A percentile compares a stretch with the other conserved stretches of the same genome.
These are phyloP conservation scores for Amanita fuliginea DNA, from an alignment of 768 basidiomycete genomes.

Conservation along the genomic window DNA sequence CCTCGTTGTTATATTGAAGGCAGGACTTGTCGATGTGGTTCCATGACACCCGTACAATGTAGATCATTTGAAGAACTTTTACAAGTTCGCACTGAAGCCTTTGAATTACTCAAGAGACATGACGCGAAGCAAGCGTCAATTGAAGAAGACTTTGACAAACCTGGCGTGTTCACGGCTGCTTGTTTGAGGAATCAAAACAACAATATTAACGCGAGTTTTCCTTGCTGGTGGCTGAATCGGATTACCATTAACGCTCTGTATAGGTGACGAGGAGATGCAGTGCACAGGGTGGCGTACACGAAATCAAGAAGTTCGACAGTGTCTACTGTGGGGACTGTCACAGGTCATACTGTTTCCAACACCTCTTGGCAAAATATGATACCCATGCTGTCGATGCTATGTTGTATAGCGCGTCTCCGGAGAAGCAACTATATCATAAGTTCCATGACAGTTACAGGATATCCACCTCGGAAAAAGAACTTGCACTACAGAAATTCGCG, in stretches of 20 bases:
- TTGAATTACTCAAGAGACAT: constrained; percentile 6
- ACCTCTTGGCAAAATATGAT: background rate
- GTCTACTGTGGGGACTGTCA: background rate
- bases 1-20: constrained; percentile 70
- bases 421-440: background rate
- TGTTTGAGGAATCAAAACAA: background rate
- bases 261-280: background rate
- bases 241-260: background rate
- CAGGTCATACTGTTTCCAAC: constrained; percentile 1
- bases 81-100: constrained; percentile 8
- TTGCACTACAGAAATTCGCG: background rate
- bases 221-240: background rate
- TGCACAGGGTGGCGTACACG: background rate
- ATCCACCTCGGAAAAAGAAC: background rate
- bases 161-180: constrained; percentile 1
- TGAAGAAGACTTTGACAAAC: background rate
- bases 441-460: background rate
- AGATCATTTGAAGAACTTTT: constrained; percentile 38
- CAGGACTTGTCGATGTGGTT: constrained; percentile 51
- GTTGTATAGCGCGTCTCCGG: background rate
- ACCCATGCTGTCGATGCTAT: constrained; percentile 6
- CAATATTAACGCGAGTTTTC: background rate
- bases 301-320: background rate
- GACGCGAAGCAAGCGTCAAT: background rate
- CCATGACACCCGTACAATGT: constrained; percentile 53